These are phyloP conservation scores for Aspergillus sp. DNA, from an alignment of 2,329 filamentous ascomycete species.

Conservation along the genomic window DNA sequence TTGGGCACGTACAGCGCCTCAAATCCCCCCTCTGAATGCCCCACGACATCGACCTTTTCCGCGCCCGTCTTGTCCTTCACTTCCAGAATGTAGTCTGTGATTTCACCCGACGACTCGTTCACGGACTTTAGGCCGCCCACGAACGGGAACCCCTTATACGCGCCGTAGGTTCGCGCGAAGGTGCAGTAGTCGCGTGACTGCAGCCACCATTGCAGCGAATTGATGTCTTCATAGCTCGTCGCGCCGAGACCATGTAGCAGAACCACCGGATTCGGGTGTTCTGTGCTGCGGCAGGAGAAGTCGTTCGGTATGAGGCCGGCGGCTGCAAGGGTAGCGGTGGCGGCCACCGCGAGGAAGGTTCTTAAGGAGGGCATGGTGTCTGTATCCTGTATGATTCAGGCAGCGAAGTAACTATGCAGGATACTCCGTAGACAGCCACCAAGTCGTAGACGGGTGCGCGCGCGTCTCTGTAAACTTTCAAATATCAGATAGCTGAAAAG, in stretches of 20 bases:
- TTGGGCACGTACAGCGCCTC: slow-evolving; percentile 36
- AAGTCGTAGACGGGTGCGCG: too few relatives aligned
- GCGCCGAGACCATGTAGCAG: slow-evolving; percentile 32
- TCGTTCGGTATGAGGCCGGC: slow-evolving; percentile 23
- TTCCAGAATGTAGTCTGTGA: slow-evolving; percentile 33
- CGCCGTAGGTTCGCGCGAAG: slow-evolving; percentile 36
- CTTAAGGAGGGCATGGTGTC: background rate
- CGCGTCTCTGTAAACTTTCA: too few relatives aligned
- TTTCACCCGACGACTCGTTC: slow-evolving; percentile 31
- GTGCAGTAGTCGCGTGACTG: slow-evolving; percentile 35
- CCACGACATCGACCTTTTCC: slow-evolving; percentile 34
- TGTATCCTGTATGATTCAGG: background rate
- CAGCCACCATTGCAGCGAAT: slow-evolving; percentile 29
- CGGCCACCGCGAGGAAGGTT: slow-evolving; percentile 10
- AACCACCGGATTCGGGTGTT: slow-evolving; percentile 25
- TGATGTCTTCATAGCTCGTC: slow-evolving; percentile 32
- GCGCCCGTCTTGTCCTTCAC: slow-evolving; percentile 30
- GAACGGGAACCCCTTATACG: slow-evolving; percentile 28
- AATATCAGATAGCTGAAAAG: too few relatives aligned
- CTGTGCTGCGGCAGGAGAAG: slow-evolving; percentile 23
- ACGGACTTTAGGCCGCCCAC: slow-evolving; percentile 34
- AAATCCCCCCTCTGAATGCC: slow-evolving; percentile 39
- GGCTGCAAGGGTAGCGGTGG: slow-evolving; percentile 4
- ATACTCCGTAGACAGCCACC: too few relatives aligned
- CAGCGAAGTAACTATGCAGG: too few relatives aligned